Evolutionary conservation across 2,329 filamentous ascomycete species (phyloP).

Genomic region (Neocucurbitaria cava): DNA sequence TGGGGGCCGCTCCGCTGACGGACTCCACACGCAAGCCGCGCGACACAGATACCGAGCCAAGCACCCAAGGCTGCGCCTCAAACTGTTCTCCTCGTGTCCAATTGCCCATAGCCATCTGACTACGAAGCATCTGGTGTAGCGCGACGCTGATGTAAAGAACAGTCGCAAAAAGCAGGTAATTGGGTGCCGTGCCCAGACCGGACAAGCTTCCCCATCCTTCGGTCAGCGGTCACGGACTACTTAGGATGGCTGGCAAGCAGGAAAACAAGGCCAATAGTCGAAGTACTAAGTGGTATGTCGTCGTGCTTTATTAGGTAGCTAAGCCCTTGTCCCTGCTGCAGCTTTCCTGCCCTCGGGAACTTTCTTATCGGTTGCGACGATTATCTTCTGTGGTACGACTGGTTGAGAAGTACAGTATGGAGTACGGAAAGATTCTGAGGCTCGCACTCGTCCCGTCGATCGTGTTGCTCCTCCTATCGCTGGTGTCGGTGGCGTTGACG

Average conservation of each 20-base stretch:
- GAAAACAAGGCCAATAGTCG: conserved; percentile 2
- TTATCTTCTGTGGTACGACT: conserved; percentile 5
- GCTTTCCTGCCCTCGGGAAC: conserved; percentile 6
- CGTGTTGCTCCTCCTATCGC: conserved; percentile 35
- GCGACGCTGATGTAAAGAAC: conserved; percentile 7
- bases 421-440: conserved; percentile 29
- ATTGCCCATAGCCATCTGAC: conserved; percentile 5
- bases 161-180: conserved; percentile 13
- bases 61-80: conserved; percentile 10
- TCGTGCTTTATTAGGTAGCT: conserved; percentile 21
- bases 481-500: conserved; percentile 37
- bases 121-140: conserved; percentile 15
- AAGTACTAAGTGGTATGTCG: conserved; percentile 2
- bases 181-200: conserved; percentile 14
- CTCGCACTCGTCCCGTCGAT: conserved; percentile 31
- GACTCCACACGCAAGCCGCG: conserved; percentile 8
- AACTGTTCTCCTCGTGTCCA: conserved; percentile 8
- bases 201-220: conserved; percentile 14
- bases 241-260: conserved; percentile 12
- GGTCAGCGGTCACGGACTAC: conserved; percentile 4
- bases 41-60: conserved; percentile 7
- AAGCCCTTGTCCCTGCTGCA: conserved; percentile 17
- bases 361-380: conserved; percentile 8
- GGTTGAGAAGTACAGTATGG: conserved; percentile 17
- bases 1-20: conserved; percentile 10